Base-by-base conservation (phyloP, 2,329 filamentous ascomycete species). In the Sporothrix brasiliensis region DNA sequence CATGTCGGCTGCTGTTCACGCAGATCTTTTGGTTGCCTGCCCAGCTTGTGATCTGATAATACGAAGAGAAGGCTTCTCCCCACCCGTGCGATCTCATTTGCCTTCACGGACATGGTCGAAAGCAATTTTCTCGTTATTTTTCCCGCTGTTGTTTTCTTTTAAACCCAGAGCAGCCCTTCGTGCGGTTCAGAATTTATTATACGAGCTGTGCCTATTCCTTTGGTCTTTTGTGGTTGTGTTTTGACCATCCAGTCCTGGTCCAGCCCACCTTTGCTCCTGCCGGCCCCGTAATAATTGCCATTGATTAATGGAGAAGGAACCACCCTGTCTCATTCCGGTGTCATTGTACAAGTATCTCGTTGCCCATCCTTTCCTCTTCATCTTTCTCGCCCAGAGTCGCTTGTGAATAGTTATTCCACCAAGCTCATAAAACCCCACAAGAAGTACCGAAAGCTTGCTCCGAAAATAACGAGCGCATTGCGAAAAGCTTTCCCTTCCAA, bases 281-380 rank as follows among this genome's bases (percentile, higher is more conserved):
- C 52, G 39, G 27, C 52, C 66, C 52, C 52, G 44, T 58, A 58
- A 27, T 44, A 54, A 27, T 16, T 50, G 34, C 34, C 7, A 44
- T 44, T 44, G 49, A 67, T 56, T 54, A 44, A 34, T 67, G 65
- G 50, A 49, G 65, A 67, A 56, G 50, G 34, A 44, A 47, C 50
- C 13, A 30, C 50, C 50, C 50, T 44, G 49, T 56, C 39, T 44
- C 65, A 30, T 54, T 49, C 53, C 44, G 41, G 39, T 50, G 41
- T 68, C 39, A 47, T 30, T 66, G 61, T 63, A 63, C 60, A 24
- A 49, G 61, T 27, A 24, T 66, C 47, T 66, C 52, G 19, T 65
- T 27, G 52, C 39, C 49, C 47, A 24, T 50, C 50, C 27, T 60
- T 27, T 14, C 50, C 16, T 14, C 16, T 49, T 56, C 19, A 52